Base-by-base conservation (phyloP, 345 rosid genomes). In the Geranium rotundifolium region DNA sequence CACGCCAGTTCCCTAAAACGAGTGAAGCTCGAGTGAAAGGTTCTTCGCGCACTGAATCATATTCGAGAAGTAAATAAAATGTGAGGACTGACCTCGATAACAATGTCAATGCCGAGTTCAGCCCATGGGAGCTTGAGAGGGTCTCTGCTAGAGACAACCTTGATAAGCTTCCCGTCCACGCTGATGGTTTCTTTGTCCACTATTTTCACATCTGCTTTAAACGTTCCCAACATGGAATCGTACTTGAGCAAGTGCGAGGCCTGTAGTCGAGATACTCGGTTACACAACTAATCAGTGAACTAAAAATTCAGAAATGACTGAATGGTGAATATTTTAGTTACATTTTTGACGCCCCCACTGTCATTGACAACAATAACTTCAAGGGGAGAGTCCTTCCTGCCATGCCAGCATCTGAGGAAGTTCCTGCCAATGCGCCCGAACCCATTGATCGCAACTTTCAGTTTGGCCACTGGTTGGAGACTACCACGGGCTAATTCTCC, bases 341-440 rank as follows among this genome's bases (percentile, higher is more conserved):
- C 99, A 56, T 93, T 93, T 85, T 79, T 93, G 72, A 93, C 99
- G 83, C 97, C 99, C 29, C 91, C 97, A 39, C 97, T 90, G 95
- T 93, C 99, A 49, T 93, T 93, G 73, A 93, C 84, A 0, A 93
- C 95, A 61, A 93, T 15, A 14, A 93, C 96, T 5, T 93, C 99
- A 0, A 93, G 87, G 49, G 99, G 99, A 1, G 97, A 93, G 84
- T 88, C 77, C 50, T 88, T 79, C 72, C 99, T 82, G 15, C 95
- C 99, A 8, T 90, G 99, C 99, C 99, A 93, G 80, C 99, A 93
- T 66, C 97, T 77, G n/a, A 93, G 90, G 74, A 93, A 90, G 83
- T 93, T 93, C 83, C 99, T 79, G 65, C 99, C 99, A 77, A 93
- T 90, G 63, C 99, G 75, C 71, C 99, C 99, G 58, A 90, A 93